These are phyloP conservation scores for Aschersonia sp. DNA, from an alignment of 2,329 filamentous ascomycete species.

Conservation along the genomic window DNA sequence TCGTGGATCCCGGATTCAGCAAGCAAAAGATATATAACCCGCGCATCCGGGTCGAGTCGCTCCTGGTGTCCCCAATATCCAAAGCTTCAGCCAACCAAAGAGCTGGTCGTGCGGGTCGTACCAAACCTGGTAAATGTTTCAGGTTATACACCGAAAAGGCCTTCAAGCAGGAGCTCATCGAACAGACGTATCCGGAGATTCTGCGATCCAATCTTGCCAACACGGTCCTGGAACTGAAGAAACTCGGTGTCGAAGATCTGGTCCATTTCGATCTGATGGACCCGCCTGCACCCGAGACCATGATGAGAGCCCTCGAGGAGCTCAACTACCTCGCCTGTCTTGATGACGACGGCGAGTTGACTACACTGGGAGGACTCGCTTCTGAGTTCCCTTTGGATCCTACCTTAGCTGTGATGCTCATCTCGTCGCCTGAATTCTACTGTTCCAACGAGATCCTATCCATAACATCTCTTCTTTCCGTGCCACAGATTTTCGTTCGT, in stretches of 20 bases:
- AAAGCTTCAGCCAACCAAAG: conserved; percentile 95
- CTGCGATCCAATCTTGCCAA: conserved; percentile 87
- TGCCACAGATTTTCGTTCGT: conserved; percentile 85
- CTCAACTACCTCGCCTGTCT: conserved; percentile 94
- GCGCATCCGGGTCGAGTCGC: conserved; percentile 85
- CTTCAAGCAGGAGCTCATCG: conserved; percentile 95
- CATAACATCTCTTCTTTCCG: conserved; percentile 82
- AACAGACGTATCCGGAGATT: conserved; percentile 94
- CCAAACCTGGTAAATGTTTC: conserved; percentile 95
- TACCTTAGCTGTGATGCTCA: conserved; percentile 90
- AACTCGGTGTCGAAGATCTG: conserved; percentile 85
- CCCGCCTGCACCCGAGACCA: conserved; percentile 88
- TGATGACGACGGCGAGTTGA: conserved; percentile 91
- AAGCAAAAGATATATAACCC: conserved; percentile 99
- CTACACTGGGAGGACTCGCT: conserved; percentile 67
- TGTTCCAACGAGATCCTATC: conserved; percentile 98
- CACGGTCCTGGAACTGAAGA: conserved; percentile 92
- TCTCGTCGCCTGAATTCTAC: conserved; percentile 93
- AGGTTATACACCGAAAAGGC: conserved; percentile 87
- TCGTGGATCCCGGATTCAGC: conserved; percentile 97
- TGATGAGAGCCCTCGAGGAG: conserved; percentile 95
- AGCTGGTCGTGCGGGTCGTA: conserved; percentile 98
- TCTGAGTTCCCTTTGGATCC: conserved; percentile 95
- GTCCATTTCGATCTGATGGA: conserved; percentile 99
- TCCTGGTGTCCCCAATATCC: conserved; percentile 94